Percentiles rank a stretch among this genome's conserved stretches.
These are phyloP conservation scores for Clohesyomyces aquaticus DNA, from an alignment of 495 filamentous ascomycete genomes.

Conservation along the genomic window DNA sequence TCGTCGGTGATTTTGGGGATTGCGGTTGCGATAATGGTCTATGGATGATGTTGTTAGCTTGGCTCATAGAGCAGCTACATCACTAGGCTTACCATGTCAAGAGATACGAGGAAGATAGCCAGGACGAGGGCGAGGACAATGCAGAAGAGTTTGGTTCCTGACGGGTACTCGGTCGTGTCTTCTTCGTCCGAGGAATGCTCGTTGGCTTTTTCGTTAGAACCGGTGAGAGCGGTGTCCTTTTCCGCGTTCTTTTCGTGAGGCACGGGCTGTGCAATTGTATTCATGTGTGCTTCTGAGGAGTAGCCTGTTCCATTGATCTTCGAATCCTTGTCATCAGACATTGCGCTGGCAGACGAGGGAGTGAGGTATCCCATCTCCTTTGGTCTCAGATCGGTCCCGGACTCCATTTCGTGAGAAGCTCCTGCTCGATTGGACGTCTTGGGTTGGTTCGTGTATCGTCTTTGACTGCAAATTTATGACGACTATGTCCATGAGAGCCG, in stretches of 20 bases:
- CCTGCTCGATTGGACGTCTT: too few relatives aligned
- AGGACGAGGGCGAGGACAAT: background rate
- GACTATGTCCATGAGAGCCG: too few relatives aligned
- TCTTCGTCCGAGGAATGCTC: background rate
- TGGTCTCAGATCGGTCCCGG: background rate
- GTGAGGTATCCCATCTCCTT: background rate
- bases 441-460: too few relatives aligned
- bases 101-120: background rate
- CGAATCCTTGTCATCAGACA: background rate
- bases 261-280: background rate
- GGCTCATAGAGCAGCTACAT: background rate
- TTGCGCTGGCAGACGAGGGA: background rate
- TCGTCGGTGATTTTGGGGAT: slow-evolving; percentile 37
- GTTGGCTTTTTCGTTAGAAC: background rate
- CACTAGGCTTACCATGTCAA: background rate
- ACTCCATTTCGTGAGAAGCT: too few relatives aligned
- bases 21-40: slow-evolving; percentile 37
- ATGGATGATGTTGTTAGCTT: background rate
- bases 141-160: background rate
- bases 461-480: too few relatives aligned
- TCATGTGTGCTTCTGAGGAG: background rate
- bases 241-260: background rate
- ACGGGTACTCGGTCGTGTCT: background rate
- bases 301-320: background rate
- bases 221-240: background rate